Evolutionary conservation across 2,329 filamentous ascomycete species (phyloP), one percentile per base, ranked within the genome.

Genomic region (Trichoderma sp.): DNA sequence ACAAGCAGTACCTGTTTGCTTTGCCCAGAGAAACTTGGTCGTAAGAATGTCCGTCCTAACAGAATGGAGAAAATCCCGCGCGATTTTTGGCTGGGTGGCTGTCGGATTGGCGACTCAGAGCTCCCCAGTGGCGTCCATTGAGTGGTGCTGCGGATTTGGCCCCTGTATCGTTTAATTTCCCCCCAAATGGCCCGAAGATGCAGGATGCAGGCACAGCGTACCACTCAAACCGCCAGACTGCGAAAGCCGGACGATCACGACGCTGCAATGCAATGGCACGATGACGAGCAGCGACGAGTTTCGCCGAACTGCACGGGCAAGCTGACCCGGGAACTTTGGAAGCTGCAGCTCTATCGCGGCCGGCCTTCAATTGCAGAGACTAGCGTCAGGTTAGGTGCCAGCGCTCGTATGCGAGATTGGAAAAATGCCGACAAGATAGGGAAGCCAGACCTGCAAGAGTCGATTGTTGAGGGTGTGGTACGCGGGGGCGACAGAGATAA

Each of bases 171-270:
- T 66, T 27, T 65, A 65, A 66, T 58, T 66, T 66, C 63, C 63
- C 61, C 63, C 63, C 63, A 66, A 66, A 66, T 66, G 63, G 63
- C 55, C 63, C 63, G 63, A 66, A 61, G 55, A 60, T 55, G 57
- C 57, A 60, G 43, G 57, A 53, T 61, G 57, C 65, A 61, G 65
- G 65, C 65, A 68, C 65, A 60, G 63, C 27, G 43, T 40, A 57
- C 65, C 65, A 60, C 56, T 60, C 56, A 21, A 35, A 43, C 31
- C 65, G 56, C 56, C 56, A 59, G 29, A 67, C 56, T 21, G 56
- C 64, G 40, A 67, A 35, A 27, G 37, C 40, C 40, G 40, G 59
- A 31, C 52, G 61, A 65, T 65, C 62, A 47, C 52, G 53, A 57
- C 52, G 35, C 62, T 65, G 62, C 62, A 57, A 57, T 65, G 62